Conservation (phyloP, 805 yeast genomes). For the Cyberlindnera maritima region DNA sequence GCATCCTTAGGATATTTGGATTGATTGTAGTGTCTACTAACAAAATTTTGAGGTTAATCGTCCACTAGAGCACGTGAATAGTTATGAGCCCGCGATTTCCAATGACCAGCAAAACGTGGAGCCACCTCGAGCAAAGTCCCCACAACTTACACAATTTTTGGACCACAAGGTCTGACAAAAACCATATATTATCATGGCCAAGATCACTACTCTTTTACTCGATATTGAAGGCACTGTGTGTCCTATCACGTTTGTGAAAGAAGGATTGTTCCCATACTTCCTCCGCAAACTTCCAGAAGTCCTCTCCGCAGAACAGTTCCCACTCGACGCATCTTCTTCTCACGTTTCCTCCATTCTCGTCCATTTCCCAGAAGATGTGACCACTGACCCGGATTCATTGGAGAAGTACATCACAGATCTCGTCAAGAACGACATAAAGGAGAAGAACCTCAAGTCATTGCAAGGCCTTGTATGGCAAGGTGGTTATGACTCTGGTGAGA, state of each 20-base stretch:
- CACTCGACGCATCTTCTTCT: constrained; percentile 25
- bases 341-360: constrained; percentile 22
- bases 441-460: constrained; percentile 67
- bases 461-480: constrained; percentile 83
- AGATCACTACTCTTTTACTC: constrained; percentile 41
- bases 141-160: too few species aligned
- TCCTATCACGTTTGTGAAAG: constrained; percentile 86
- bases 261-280: constrained; percentile 75
- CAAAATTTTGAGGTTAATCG: too few species aligned
- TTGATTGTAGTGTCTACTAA: too few species aligned
- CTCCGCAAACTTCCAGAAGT: constrained; percentile 44
- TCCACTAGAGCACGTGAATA: too few species aligned
- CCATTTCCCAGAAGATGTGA: constrained; percentile 23
- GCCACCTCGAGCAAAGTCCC: background rate
- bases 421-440: constrained; percentile 70
- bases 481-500: constrained; percentile 76
- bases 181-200: background rate
- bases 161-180: background rate
- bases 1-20: too few species aligned
- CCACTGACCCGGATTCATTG: constrained; percentile 32
- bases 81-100: background rate
- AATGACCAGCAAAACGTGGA: background rate
- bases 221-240: constrained; percentile 95
- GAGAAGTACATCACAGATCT: constrained; percentile 49
- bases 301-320: constrained; percentile 29